Conservation (phyloP, 768 basidiomycete species). For the Royoungia palumana region DNA sequence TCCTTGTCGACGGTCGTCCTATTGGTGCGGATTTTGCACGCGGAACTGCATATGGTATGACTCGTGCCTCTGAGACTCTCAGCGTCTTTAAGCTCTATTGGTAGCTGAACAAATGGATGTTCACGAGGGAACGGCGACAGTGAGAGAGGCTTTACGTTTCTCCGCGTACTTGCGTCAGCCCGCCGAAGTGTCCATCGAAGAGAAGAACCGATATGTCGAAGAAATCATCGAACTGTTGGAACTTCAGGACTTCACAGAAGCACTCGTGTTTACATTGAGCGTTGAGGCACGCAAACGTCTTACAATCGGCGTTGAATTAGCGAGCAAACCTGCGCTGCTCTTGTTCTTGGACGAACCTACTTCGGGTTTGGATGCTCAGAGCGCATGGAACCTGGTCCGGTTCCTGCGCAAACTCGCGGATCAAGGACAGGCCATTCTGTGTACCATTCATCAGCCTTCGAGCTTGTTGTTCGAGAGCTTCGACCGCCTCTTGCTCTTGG, state of each 20-base stretch:
- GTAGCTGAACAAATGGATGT: constrained; percentile 81
- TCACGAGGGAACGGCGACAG: constrained; percentile 78
- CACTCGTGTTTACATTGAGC: constrained; percentile 66
- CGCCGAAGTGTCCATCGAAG: constrained; percentile 55
- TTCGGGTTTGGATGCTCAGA: constrained; percentile 57
- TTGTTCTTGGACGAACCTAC: constrained; percentile 44
- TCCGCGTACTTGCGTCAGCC: constrained; percentile 85
- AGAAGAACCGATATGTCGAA: constrained; percentile 78
- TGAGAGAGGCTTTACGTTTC: constrained; percentile 82
- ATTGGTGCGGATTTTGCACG: constrained; percentile 55
- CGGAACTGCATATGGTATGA: constrained; percentile 74
- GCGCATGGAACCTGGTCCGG: constrained; percentile 78
- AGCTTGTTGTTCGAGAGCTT: constrained; percentile 86
- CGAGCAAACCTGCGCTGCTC: constrained; percentile 53
- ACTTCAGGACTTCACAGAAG: constrained; percentile 80
- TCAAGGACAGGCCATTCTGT: constrained; percentile 85
- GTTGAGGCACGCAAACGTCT: constrained; percentile 78
- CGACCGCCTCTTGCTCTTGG: constrained; percentile 63
- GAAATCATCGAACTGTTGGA: constrained; percentile 83
- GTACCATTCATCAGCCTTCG: constrained; percentile 89
- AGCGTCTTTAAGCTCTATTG: constrained; percentile 23
- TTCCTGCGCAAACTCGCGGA: constrained; percentile 82
- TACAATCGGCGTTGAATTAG: constrained; percentile 89
- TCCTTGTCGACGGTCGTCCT: constrained; percentile 64
- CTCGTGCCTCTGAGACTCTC: constrained; percentile 17